These are phyloP conservation scores for Mycena albidolilacea DNA, from an alignment of 768 basidiomycete species.

Conservation along the genomic window DNA sequence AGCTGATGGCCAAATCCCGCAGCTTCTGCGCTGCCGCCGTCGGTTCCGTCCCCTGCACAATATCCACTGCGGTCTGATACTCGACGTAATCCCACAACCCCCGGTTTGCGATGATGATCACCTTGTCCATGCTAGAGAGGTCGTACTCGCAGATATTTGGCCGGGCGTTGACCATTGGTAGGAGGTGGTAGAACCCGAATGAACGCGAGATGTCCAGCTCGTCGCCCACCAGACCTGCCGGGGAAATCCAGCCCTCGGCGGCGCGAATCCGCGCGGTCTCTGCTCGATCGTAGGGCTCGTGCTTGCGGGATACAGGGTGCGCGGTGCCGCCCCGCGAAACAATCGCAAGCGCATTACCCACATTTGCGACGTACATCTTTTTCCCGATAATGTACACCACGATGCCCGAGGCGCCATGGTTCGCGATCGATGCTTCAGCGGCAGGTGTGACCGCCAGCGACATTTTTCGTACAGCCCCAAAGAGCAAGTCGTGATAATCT, in stretches of 20 bases:
- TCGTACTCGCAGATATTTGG: conserved; percentile 82
- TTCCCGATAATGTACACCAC: conserved; percentile 87
- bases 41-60: conserved; percentile 76
- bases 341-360: conserved; percentile 90
- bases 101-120: conserved; percentile 94
- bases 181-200: conserved; percentile 92
- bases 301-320: conserved; percentile 80
- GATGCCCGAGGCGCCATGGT: conserved; percentile 88
- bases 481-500: conserved; percentile 78
- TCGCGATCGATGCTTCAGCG: conserved; percentile 64
- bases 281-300: conserved; percentile 89
- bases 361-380: conserved; percentile 91
- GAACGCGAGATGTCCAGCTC: conserved; percentile 91
- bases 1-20: conserved; percentile 96
- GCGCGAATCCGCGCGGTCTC: conserved; percentile 91
- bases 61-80: conserved; percentile 96
- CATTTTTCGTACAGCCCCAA: conserved; percentile 72
- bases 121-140: conserved; percentile 90
- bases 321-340: conserved; percentile 85
- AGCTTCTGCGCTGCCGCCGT: conserved; percentile 96
- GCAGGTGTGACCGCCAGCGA: conserved; percentile 60
- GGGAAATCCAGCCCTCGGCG: conserved; percentile 96
- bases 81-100: conserved; percentile 96
- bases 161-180: conserved; percentile 91
- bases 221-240: conserved; percentile 91